Evolutionary conservation across 306 rosid genomes (phyloP).

Genomic region (Malus orientalis): DNA sequence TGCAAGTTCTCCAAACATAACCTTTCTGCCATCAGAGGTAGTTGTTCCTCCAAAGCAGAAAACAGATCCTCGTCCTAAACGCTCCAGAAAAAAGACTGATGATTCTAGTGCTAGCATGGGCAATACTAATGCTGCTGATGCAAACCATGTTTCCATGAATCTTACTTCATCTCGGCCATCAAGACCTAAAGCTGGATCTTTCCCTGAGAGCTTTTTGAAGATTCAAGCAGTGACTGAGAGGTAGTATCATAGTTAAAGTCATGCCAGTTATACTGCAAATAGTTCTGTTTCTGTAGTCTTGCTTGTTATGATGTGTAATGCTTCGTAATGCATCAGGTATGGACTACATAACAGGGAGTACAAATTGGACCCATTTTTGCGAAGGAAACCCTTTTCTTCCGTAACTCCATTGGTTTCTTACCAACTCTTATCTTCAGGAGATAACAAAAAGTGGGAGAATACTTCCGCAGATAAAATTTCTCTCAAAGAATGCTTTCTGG

Average conservation of each 20-base stretch:
- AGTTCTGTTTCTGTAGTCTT: not conserved
- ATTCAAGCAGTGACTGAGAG: slow-evolving; percentile 18
- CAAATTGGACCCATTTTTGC: slow-evolving; percentile 8
- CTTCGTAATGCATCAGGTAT: slow-evolving; percentile 15
- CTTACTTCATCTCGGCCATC: not conserved
- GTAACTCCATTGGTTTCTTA: slow-evolving; percentile 6
- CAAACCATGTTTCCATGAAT: not conserved
- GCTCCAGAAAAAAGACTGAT: slow-evolving; percentile 9
- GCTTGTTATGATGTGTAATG: not conserved
- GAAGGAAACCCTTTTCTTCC: slow-evolving; percentile 1
- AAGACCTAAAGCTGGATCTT: not conserved
- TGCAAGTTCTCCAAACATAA: slow-evolving; percentile 6
- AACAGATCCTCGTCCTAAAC: slow-evolving; percentile 1
- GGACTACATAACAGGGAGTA: slow-evolving; percentile 14
- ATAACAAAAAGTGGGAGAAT: slow-evolving; percentile 7
- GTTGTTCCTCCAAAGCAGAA: not conserved
- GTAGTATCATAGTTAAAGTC: slow-evolving; percentile 7
- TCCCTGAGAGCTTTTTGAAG: slow-evolving; percentile 10
- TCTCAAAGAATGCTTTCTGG: slow-evolving; percentile 2
- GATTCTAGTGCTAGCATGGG: not conserved
- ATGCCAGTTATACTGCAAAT: not conserved
- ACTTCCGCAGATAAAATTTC: slow-evolving; percentile 7
- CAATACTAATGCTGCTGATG: not conserved
- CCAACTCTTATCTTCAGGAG: slow-evolving; percentile 13
- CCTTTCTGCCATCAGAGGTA: slow-evolving; percentile 4